Evolutionary conservation across 768 basidiomycete species (phyloP).

Genomic region (Pholiota microspora): DNA sequence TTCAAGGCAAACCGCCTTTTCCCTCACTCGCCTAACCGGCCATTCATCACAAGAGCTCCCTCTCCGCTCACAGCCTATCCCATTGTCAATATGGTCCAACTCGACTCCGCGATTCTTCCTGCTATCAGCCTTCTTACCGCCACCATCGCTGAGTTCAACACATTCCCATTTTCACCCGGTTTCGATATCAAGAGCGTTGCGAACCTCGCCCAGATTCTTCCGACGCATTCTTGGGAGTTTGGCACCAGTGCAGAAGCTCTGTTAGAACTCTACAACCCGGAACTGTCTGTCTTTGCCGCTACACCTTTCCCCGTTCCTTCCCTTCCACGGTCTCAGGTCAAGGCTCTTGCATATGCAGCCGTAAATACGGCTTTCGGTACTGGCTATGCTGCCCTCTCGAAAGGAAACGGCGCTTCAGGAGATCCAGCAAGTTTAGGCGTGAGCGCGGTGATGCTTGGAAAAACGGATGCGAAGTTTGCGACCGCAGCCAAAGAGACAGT

Average conservation of each 20-base stretch:
- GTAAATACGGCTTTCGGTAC: slow-evolving; percentile 35
- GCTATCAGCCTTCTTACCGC: slow-evolving; percentile 16
- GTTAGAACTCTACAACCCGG: slow-evolving; percentile 41
- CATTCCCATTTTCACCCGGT: slow-evolving; percentile 34
- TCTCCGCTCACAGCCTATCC: background rate
- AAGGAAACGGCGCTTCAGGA: slow-evolving; percentile 39
- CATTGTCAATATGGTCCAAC: slow-evolving; percentile 17
- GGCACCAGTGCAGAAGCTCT: slow-evolving; percentile 41
- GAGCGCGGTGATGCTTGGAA: slow-evolving; percentile 42
- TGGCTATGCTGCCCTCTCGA: slow-evolving; percentile 29
- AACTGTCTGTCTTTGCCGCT: slow-evolving; percentile 40
- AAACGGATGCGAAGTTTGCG: slow-evolving; percentile 31
- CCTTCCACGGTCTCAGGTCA: slow-evolving; percentile 18
- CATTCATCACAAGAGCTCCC: background rate
- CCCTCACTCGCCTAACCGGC: background rate
- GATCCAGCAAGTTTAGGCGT: slow-evolving; percentile 50
- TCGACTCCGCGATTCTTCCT: slow-evolving; percentile 17
- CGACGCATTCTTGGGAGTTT: slow-evolving; percentile 47
- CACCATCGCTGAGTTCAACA: slow-evolving; percentile 17
- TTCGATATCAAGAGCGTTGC: slow-evolving; percentile 36
- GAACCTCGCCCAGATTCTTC: slow-evolving; percentile 30
- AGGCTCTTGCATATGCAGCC: slow-evolving; percentile 35
- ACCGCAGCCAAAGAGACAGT: slow-evolving; percentile 31
- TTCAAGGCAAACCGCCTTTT: background rate
- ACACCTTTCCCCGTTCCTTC: slow-evolving; percentile 33